Conservation (phyloP, 2,329 filamentous ascomycete species). For the Metarhizium robertsii region DNA sequence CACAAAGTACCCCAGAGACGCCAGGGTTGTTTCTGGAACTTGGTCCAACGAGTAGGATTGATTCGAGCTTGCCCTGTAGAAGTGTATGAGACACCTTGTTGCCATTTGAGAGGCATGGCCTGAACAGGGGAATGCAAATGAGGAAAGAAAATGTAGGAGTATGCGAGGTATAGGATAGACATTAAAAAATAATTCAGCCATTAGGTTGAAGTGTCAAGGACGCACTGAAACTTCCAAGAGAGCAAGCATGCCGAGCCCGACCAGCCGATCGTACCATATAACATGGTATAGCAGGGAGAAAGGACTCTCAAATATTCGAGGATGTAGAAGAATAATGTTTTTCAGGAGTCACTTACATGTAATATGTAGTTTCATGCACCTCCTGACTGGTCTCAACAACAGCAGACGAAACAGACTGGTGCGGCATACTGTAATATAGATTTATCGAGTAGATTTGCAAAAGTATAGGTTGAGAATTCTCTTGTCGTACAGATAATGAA, state of each 20-base stretch:
- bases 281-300: no score
- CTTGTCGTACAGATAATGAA: background rate
- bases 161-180: no score
- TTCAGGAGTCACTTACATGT: background rate
- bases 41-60: background rate
- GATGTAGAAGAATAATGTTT: background rate
- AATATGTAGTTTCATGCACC: background rate
- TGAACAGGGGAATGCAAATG: background rate
- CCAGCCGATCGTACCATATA: no score
- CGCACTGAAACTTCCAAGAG: no score
- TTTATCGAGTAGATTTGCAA: background rate
- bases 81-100: background rate
- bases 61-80: background rate
- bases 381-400: background rate
- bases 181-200: no score
- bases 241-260: no score
- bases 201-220: no score
- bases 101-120: background rate
- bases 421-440: background rate
- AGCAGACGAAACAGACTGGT: background rate
- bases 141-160: background rate
- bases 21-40: background rate
- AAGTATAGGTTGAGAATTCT: background rate
- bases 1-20: background rate
- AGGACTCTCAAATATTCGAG: background rate